Percentiles rank a stretch among this genome's conserved stretches.
Evolutionary conservation across 805 yeast species (phyloP).

Genomic region (Hanseniaspora occidentalis): DNA sequence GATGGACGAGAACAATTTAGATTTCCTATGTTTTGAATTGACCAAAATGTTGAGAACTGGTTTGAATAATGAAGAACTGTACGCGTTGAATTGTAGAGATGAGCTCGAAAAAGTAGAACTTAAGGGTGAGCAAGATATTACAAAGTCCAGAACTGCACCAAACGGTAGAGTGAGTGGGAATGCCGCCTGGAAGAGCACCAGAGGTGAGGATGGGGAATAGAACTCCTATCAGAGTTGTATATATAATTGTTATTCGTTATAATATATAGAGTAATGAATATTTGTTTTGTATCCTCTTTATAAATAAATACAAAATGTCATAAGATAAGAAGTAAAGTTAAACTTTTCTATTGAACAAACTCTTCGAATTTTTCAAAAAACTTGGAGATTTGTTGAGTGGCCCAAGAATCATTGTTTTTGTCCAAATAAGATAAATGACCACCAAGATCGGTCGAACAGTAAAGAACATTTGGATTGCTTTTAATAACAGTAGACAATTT

Average conservation of each 20-base stretch:
- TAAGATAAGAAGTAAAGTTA: not conserved
- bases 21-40: slow-evolving; percentile 23
- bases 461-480: slow-evolving; percentile 44
- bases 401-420: slow-evolving; percentile 36
- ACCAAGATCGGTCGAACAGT: slow-evolving; percentile 51
- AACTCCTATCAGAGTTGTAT: not conserved
- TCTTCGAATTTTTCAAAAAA: slow-evolving; percentile 29
- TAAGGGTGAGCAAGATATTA: slow-evolving; percentile 7
- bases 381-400: slow-evolving; percentile 28
- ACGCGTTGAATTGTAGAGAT: slow-evolving; percentile 21
- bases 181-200: slow-evolving; percentile 55
- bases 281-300: not conserved
- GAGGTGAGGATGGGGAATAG: slow-evolving; percentile 64
- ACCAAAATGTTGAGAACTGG: slow-evolving; percentile 25
- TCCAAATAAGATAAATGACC: slow-evolving; percentile 54
- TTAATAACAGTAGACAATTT: slow-evolving; percentile 28
- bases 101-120: slow-evolving; percentile 25
- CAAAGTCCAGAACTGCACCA: slow-evolving; percentile 5
- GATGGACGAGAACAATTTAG: slow-evolving; percentile 30
- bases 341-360: slow-evolving; percentile 9
- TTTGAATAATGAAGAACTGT: slow-evolving; percentile 26
- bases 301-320: not conserved
- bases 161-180: slow-evolving; percentile 60
- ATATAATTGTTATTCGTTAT: too few species aligned
- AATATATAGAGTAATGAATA: too few species aligned